Evolutionary conservation across 495 filamentous ascomycete genomes (phyloP).

Genomic region (Aspergillus panamensis): DNA sequence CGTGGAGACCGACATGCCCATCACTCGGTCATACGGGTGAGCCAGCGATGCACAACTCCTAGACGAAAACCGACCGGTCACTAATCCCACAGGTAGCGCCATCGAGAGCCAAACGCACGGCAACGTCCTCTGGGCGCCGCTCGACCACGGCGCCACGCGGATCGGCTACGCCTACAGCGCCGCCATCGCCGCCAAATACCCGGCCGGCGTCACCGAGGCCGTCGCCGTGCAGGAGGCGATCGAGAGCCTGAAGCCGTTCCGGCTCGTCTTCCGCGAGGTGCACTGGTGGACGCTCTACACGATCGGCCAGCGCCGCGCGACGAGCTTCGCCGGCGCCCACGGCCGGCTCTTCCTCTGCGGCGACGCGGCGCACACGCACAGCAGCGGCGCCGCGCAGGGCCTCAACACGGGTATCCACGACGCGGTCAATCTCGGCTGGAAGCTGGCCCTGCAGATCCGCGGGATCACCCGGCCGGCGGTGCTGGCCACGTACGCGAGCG

Average conservation of each 20-base stretch:
- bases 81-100: neutral
- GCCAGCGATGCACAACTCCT: no score
- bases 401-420: slow-evolving; percentile 52
- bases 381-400: slow-evolving; percentile 47
- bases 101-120: slow-evolving; percentile 52
- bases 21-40: slow-evolving; percentile 12
- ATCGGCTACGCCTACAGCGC: slow-evolving; percentile 54
- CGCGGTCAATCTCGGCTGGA: slow-evolving; percentile 48
- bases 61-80: no score
- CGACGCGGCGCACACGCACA: slow-evolving; percentile 50
- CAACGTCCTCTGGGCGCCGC: slow-evolving; percentile 48
- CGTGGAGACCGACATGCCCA: slow-evolving; percentile 48
- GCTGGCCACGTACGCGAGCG: slow-evolving; percentile 40
- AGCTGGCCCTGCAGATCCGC: slow-evolving; percentile 39
- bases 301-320: slow-evolving; percentile 52
- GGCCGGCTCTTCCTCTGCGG: slow-evolving; percentile 45
- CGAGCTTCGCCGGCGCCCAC: slow-evolving; percentile 31
- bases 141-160: slow-evolving; percentile 46
- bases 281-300: slow-evolving; percentile 57
- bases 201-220: slow-evolving; percentile 26
- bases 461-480: slow-evolving; percentile 29
- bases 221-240: slow-evolving; percentile 40
- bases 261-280: slow-evolving; percentile 40
- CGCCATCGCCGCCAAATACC: slow-evolving; percentile 39
- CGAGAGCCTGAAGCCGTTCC: slow-evolving; percentile 44